Percentiles rank a stretch among this genome's conserved stretches.
Conservation (phyloP, 768 basidiomycete species). For the Boletus fagicola region DNA sequence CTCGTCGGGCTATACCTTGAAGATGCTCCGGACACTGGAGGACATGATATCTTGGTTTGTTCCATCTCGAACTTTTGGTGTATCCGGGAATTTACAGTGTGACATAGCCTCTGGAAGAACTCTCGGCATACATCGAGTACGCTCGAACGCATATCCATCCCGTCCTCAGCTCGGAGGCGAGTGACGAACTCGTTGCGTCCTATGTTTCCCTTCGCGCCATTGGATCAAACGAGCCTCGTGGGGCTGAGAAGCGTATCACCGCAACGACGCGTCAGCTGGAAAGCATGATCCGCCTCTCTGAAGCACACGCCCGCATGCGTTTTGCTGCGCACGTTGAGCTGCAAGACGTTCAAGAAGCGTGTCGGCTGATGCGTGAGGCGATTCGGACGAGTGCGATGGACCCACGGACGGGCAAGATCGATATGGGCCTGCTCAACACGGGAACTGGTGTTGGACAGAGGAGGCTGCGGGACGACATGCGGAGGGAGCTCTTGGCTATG, state of each 20-base stretch:
- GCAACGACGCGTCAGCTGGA: slow-evolving; percentile 98
- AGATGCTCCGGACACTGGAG: slow-evolving; percentile 62
- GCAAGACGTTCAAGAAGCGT: slow-evolving; percentile 85
- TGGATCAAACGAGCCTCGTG: slow-evolving; percentile 79
- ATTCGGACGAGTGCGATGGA: slow-evolving; percentile 95
- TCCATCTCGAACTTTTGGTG: not conserved
- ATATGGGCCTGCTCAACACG: slow-evolving; percentile 93
- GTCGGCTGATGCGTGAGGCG: slow-evolving; percentile 94
- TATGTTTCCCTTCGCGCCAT: slow-evolving; percentile 95
- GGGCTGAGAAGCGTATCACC: slow-evolving; percentile 90
- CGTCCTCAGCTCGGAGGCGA: slow-evolving; percentile 80
- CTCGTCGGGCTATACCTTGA: slow-evolving; percentile 93
- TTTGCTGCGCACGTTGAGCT: slow-evolving; percentile 85
- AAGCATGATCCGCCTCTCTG: slow-evolving; percentile 92
- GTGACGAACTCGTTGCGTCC: slow-evolving; percentile 76
- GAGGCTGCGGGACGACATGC: slow-evolving; percentile 85
- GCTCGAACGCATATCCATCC: slow-evolving; percentile 86
- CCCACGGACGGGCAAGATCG: slow-evolving; percentile 94
- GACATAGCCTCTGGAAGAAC: slow-evolving; percentile 77
- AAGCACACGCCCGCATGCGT: slow-evolving; percentile 96
- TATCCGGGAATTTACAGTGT: slow-evolving; percentile 5
- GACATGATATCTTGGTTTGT: slow-evolving; percentile 75
- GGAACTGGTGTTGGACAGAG: slow-evolving; percentile 88
- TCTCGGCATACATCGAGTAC: slow-evolving; percentile 94
- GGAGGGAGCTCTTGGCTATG: slow-evolving; percentile 70